Percentiles rank a stretch among this genome's conserved stretches.
Evolutionary conservation across 1,284 basidiomycete species (phyloP).

Genomic region (Prillingera fragicola): DNA sequence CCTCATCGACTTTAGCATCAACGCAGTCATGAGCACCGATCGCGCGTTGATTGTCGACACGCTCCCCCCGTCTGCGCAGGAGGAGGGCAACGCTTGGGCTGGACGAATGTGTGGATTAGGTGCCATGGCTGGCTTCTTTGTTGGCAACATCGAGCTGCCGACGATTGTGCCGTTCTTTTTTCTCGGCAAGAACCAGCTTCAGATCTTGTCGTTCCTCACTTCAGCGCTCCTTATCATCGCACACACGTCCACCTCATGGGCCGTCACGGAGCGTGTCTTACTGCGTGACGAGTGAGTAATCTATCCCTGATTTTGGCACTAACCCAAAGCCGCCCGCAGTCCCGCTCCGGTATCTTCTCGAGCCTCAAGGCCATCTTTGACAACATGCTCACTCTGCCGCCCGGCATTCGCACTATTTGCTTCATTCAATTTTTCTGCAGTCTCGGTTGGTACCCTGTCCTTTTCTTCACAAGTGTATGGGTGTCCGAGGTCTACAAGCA

Average conservation of each 20-base stretch:
- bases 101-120: conserved; percentile 80
- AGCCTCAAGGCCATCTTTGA: conserved; percentile 55
- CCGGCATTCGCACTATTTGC: conserved; percentile 67
- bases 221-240: conserved; percentile 48
- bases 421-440: conserved; percentile 72
- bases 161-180: conserved; percentile 54
- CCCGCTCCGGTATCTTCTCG: conserved; percentile 29
- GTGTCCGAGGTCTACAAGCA: conserved; percentile 76
- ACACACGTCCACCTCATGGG: conserved; percentile 56
- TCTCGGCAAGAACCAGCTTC: conserved; percentile 70
- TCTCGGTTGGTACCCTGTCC: conserved; percentile 81
- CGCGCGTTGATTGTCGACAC: conserved; percentile 53
- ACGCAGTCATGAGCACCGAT: conserved; percentile 58
- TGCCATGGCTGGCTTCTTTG: conserved; percentile 75
- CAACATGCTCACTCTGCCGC: conserved; percentile 64
- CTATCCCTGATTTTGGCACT: background rate
- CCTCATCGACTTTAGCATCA: conserved; percentile 85
- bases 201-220: conserved; percentile 59
- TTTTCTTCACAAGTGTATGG: conserved; percentile 83
- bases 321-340: conserved; percentile 38
- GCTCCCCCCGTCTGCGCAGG: conserved; percentile 61
- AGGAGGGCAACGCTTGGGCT: conserved; percentile 90
- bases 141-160: conserved; percentile 70
- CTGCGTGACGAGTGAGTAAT: conserved; percentile 50
- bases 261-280: conserved; percentile 73